Percentiles rank a stretch among this genome's conserved stretches.
These are phyloP conservation scores for Dichotomopilus funicola DNA, from an alignment of 2,329 filamentous ascomycete genomes.

Conservation along the genomic window DNA sequence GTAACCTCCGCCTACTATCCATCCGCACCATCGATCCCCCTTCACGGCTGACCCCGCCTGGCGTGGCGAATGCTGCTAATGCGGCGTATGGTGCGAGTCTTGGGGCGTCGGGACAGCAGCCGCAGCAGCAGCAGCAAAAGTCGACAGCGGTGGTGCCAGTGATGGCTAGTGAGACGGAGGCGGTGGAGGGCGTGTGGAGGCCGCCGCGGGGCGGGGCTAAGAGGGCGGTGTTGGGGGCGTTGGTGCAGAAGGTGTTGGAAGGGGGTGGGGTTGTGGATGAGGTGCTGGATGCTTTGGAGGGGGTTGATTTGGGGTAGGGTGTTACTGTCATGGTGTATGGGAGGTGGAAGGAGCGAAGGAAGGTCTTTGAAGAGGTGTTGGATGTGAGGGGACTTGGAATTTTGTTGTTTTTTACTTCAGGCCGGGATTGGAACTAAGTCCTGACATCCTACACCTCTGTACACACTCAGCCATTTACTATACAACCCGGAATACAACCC, in stretches of 20 bases:
- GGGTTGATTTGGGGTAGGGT: conserved; percentile 58
- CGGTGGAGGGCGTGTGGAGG: conserved; percentile 73
- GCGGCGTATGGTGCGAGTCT: conserved; percentile 41
- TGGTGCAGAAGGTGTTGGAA: conserved; percentile 71
- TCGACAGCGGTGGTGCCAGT: conserved; percentile 29
- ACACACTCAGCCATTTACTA: neutral
- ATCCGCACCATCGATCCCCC: conserved; percentile 70
- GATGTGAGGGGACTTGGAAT: neutral
- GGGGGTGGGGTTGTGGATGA: conserved; percentile 78
- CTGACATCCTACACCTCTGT: too few relatives aligned
- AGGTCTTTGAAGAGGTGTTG: neutral
- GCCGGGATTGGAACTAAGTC: too few relatives aligned
- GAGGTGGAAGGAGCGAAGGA: neutral
- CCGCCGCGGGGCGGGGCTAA: conserved; percentile 79
- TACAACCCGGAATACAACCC: conserved; percentile 9
- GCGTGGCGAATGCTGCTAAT: conserved; percentile 59
- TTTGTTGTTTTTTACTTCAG: too few relatives aligned
- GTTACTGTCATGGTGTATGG: neutral
- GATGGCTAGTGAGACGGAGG: conserved; percentile 45
- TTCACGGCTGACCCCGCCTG: conserved; percentile 64
- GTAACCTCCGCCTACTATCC: conserved; percentile 55
- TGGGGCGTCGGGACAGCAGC: conserved; percentile 28
- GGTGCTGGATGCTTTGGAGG: conserved; percentile 73
- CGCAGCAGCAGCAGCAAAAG: conserved; percentile 10
- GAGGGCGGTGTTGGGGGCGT: conserved; percentile 61